Base-by-base conservation (phyloP, 1,139 yeast genomes). In the Yamadazyma sp. region DNA sequence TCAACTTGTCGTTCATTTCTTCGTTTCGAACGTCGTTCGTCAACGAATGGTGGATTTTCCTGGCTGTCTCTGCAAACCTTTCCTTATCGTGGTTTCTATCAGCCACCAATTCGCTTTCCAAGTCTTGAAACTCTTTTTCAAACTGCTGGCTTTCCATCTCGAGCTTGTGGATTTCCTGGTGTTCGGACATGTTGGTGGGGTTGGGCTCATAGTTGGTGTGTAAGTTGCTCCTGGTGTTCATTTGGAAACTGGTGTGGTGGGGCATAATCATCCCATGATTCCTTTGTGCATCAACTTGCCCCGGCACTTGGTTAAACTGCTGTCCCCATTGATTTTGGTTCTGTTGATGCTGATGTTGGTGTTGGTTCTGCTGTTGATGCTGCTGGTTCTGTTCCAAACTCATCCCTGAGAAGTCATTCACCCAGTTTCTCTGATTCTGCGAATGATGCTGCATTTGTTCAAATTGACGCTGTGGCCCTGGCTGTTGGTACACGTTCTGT, bases 61-160 rank as follows among this genome's bases (percentile, higher is more conserved):
- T 50, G 1, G 77, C 77, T 0, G 74, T 63, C 38, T 59, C 55
- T 8, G 77, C 77, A 56, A 72, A 70, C 45, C 59, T 56, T 31
- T 66, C 66, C 44, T 66, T 65, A 16, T 66, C 70, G 4, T 33
- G 34, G 11, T 33, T 14, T 9, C 31, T 33, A 18, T 23, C 31
- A 33, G 44, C 53, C 12, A 41, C 47, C 29, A 69, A 48, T 40
- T 71, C 73, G 34, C 51, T 49, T 42, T 70, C 77, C 22, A 72
- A 36, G 42, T 57, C 52, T 29, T 62, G 66, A 47, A 71, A 71
- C 41, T 70, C 66, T 25, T 59, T 53, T 29, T 68, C 73, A 38
- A 70, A 62, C 22, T 51, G 54, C 34, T 55, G 50, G 17, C 53
- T 49, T 34, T 62, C 61, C 9, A 59, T 48, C 20, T 64, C 67